Evolutionary conservation across 768 basidiomycete species (phyloP).

Genomic region (Lyophyllum shimeji): DNA sequence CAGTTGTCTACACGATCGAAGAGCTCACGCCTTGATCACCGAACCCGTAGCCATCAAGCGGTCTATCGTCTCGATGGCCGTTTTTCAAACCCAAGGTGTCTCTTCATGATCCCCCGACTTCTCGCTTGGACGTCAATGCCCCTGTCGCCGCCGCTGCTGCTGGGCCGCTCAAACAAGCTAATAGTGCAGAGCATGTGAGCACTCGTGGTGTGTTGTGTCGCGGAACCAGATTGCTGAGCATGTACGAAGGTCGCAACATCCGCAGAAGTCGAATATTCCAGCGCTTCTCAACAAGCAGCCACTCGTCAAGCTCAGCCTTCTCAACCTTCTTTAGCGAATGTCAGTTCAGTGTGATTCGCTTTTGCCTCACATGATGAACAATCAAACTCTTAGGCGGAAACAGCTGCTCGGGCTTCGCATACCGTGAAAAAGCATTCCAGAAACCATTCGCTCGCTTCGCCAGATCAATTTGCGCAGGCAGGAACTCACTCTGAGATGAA

Average conservation of each 20-base stretch:
- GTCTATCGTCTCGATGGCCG: conserved; percentile 6
- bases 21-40: background rate
- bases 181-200: conserved; percentile 43
- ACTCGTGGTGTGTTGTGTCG: conserved; percentile 21
- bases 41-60: background rate
- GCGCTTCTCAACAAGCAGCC: conserved; percentile 5
- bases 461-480: background rate
- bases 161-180: background rate
- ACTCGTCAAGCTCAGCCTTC: background rate
- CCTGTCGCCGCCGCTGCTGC: background rate
- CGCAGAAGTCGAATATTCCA: background rate
- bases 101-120: background rate
- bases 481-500: background rate
- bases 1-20: background rate
- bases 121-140: background rate
- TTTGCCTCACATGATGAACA: background rate
- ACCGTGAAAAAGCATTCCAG: background rate
- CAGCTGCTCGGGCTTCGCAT: background rate
- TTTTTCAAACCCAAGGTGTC: conserved; percentile 4
- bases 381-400: background rate
- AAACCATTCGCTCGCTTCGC: no score
- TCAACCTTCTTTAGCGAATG: background rate
- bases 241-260: background rate
- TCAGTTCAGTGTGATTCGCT: background rate
- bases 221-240: background rate